Percentiles rank a stretch among this genome's conserved stretches.
Conservation (phyloP, 2,329 filamentous ascomycete species). For the Epicoccum nigrum region DNA sequence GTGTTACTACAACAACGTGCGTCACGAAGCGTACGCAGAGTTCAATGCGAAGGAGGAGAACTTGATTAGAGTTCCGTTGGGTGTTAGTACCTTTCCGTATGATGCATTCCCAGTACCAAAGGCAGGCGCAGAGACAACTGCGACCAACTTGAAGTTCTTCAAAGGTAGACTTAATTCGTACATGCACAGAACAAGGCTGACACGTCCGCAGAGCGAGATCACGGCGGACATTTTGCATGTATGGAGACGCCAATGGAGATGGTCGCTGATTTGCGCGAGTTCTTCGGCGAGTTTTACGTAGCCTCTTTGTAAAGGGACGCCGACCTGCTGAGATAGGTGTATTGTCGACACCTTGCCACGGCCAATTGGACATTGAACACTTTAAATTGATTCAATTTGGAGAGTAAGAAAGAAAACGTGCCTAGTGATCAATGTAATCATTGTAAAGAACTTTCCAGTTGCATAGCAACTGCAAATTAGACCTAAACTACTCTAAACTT, state of each 20-base stretch:
- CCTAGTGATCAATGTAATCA: too few relatives aligned
- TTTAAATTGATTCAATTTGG: too few relatives aligned
- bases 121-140: conserved; percentile 43
- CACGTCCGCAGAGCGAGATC: conserved; percentile 21
- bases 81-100: conserved; percentile 47
- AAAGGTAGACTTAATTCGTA: conserved; percentile 20
- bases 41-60: conserved; percentile 47
- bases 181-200: conserved; percentile 6
- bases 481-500: too few relatives aligned
- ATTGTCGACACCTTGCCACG: too few relatives aligned
- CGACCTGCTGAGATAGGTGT: too few relatives aligned
- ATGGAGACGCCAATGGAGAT: conserved; percentile 36
- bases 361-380: too few relatives aligned
- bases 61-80: conserved; percentile 46
- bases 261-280: conserved; percentile 31
- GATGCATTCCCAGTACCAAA: conserved; percentile 47
- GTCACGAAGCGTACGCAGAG: conserved; percentile 48
- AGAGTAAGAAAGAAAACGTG: too few relatives aligned
- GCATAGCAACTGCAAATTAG: too few relatives aligned
- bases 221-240: conserved; percentile 35
- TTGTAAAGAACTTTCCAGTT: too few relatives aligned
- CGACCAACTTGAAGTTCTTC: conserved; percentile 49
- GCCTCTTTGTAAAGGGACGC: not conserved
- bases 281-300: conserved; percentile 24
- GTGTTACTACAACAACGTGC: conserved; percentile 49